Evolutionary conservation across 1,139 yeast species (phyloP), one percentile per base, ranked within the genome.

Genomic region (Geotrichum fermentans): DNA sequence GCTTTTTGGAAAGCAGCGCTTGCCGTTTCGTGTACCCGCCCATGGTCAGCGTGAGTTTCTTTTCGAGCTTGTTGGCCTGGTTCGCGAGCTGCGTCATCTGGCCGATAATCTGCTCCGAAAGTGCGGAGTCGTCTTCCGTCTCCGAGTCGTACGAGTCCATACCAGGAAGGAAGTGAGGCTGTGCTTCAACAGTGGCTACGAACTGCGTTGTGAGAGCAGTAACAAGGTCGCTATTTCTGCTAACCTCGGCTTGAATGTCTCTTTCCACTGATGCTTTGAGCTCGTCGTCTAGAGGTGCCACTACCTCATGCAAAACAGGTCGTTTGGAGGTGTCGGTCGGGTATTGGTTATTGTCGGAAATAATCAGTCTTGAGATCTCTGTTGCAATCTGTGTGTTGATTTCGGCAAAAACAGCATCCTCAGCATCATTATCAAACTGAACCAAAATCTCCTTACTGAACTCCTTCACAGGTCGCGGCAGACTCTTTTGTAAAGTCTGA

Each of bases 261-360:
- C 46, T 21, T 2, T 63, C 61, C 2, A 74, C 73, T 21, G 51
- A 52, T 0, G 56, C 58, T 43, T 57, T 62, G 2, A 59, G 21
- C 0, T 64, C 70, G 40, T 72, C 76, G 43, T 75, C 80, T 18
- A 77, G 50, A 49, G 75, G 79, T 0, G 68, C 67, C 0, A 73
- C 43, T 1, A 68, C 46, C 2, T 35, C 39, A n/a, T 17, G 34
- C 10, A 58, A 55, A 4, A 44, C 44, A 16, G 47, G 48, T 10
- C 10, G 28, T 6, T 52, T 52, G 2, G 43, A 44, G 20, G 47
- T 28, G 51, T 7, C 66, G 61, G 29, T 55, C 50, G 61, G 66
- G 41, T 53, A 66, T 56, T 70, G 73, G 11, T 68, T 58, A 48
- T 69, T 72, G 57, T 81, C 89, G 0, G 83, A 74, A 40, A 66